Evolutionary conservation across 169 alveolate species (phyloP).

Genomic region (Cryptosporidium tyzzeri): DNA sequence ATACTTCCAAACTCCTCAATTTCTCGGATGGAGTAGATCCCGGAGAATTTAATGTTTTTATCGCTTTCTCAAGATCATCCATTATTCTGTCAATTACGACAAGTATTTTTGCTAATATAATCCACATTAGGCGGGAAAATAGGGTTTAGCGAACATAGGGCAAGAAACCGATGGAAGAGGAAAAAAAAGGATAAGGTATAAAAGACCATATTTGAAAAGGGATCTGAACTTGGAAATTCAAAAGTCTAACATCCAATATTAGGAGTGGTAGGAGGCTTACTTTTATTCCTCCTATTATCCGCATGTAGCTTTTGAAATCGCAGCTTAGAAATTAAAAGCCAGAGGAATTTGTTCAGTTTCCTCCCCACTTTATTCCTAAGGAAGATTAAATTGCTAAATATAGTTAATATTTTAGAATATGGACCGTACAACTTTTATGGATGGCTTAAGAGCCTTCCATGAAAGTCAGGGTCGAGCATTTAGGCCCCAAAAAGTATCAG

Average conservation of each 20-base stretch:
- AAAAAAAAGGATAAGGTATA: not conserved
- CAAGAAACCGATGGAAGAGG: conserved; percentile 3
- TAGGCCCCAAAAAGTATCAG: conserved; percentile 73
- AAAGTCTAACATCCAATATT: not conserved
- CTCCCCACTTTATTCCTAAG: conserved; percentile 15
- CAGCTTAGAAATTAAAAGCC: not conserved
- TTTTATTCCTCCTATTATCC: not conserved
- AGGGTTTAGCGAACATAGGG: not conserved
- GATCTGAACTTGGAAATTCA: not conserved
- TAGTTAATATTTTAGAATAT: not conserved
- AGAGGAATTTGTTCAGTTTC: not conserved
- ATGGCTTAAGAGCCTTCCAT: conserved; percentile 74
- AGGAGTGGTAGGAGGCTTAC: not conserved
- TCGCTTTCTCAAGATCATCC: conserved; percentile 75
- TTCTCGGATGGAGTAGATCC: conserved; percentile 48
- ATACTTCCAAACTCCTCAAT: conserved; percentile 46
- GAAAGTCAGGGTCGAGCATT: conserved; percentile 75
- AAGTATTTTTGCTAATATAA: conserved; percentile 8
- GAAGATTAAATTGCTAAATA: not conserved
- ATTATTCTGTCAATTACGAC: conserved; percentile 48
- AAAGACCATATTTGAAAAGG: not conserved
- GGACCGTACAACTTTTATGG: conserved; percentile 73
- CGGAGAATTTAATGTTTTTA: conserved; percentile 60
- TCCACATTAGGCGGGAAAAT: conserved; percentile 36
- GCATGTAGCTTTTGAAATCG: not conserved